These are phyloP conservation scores for Pseudogymnoascus sp. DNA, from an alignment of 2,329 filamentous ascomycete species.

Conservation along the genomic window DNA sequence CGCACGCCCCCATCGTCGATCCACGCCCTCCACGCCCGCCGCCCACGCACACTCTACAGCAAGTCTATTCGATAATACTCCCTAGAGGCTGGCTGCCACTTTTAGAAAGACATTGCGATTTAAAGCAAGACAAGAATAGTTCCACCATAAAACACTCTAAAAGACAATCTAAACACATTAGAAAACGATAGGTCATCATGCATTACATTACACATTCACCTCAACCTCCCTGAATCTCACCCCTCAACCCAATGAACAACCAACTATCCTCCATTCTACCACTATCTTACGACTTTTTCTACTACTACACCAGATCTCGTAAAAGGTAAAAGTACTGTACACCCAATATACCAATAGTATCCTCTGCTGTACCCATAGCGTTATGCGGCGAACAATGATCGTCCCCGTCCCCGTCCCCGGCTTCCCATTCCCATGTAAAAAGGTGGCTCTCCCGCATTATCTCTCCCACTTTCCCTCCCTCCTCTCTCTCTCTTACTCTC, in stretches of 20 bases:
- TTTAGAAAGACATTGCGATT: not conserved
- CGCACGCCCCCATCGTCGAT: not conserved
- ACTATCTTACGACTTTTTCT: not conserved
- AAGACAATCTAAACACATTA: not conserved
- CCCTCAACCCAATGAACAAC: not conserved
- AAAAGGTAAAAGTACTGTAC: not conserved
- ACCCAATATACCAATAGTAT: not conserved
- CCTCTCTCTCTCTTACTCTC: not conserved
- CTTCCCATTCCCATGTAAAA: not conserved
- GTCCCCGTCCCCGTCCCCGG: not conserved
- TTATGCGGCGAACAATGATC: not conserved
- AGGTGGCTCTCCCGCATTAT: not conserved
- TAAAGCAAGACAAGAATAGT: constrained; percentile 2
- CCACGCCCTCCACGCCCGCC: not conserved
- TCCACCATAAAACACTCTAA: not conserved
- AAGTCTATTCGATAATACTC: not conserved
- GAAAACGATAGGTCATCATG: not conserved
- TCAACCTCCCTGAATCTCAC: not conserved
- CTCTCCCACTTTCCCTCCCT: not conserved
- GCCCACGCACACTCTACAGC: not conserved
- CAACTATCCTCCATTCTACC: not conserved
- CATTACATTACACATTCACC: not conserved
- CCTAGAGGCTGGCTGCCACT: not conserved
- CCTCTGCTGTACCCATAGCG: not conserved
- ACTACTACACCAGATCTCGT: not conserved